Evolutionary conservation across 2,329 filamentous ascomycete genomes (phyloP).

Genomic region (Beauveria medogensis): DNA sequence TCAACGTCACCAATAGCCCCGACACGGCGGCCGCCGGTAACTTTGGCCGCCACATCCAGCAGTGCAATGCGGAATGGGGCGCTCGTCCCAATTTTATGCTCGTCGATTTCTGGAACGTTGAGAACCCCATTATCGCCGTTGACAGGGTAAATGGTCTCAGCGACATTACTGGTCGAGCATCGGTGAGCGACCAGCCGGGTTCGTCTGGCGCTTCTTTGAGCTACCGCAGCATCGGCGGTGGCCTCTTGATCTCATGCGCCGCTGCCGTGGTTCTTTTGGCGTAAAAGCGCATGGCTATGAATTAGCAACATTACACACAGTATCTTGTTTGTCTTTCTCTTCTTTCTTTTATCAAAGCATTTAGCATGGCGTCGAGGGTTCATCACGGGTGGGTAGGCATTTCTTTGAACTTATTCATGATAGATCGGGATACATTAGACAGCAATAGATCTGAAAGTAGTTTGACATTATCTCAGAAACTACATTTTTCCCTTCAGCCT

Average conservation of each 20-base stretch:
- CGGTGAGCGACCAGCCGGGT: slow-evolving; percentile 15
- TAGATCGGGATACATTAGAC: neutral
- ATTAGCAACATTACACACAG: neutral
- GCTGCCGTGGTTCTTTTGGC: neutral
- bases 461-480: neutral
- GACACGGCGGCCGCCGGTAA: slow-evolving; percentile 43
- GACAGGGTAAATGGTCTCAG: slow-evolving; percentile 57
- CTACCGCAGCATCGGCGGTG: neutral
- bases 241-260: neutral
- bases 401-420: neutral
- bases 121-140: slow-evolving; percentile 59
- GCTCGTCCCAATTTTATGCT: slow-evolving; percentile 62
- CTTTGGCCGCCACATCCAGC: slow-evolving; percentile 43
- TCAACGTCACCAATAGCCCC: slow-evolving; percentile 58
- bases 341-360: neutral
- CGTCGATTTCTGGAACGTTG: slow-evolving; percentile 73
- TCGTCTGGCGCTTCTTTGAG: neutral
- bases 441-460: neutral
- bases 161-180: slow-evolving; percentile 27
- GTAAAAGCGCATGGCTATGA: neutral
- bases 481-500: too few species aligned
- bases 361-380: neutral
- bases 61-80: slow-evolving; percentile 52
- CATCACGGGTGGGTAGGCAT: neutral
- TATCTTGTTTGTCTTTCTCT: neutral